Conservation (phyloP, 2,329 filamentous ascomycete species). For the Colletotrichum godetiae region DNA sequence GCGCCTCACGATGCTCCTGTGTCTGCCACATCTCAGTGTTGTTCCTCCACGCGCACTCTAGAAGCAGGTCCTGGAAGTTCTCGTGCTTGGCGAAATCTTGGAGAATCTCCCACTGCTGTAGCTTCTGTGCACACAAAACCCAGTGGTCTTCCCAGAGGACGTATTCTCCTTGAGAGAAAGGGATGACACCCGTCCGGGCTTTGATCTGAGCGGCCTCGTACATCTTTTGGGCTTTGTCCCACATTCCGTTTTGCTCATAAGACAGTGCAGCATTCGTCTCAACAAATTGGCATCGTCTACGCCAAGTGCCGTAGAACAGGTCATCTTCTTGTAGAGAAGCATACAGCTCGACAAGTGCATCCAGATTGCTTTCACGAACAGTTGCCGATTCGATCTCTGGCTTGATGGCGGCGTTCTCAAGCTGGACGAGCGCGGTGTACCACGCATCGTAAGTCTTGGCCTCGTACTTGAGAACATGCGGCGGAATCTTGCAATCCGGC, state of each 20-base stretch:
- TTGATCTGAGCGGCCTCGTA: conserved; percentile 98
- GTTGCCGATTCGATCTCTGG: conserved; percentile 86
- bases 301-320: conserved; percentile 97
- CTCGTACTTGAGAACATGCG: conserved; percentile 95
- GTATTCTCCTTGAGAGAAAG: conserved; percentile 96
- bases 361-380: conserved; percentile 92
- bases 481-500: conserved; percentile 91
- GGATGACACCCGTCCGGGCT: conserved; percentile 93
- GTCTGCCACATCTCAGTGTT: conserved; percentile 96
- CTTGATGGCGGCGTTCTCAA: conserved; percentile 88
- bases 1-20: conserved; percentile 84
- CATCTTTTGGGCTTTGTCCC: conserved; percentile 98
- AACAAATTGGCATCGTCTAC: conserved; percentile 92
- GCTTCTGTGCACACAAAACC: conserved; percentile 96
- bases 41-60: conserved; percentile 96
- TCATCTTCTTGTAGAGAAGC: conserved; percentile 93
- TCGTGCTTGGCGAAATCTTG: conserved; percentile 99
- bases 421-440: conserved; percentile 92
- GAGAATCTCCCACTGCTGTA: conserved; percentile 98
- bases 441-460: conserved; percentile 95
- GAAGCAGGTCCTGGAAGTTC: conserved; percentile 94
- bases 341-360: conserved; percentile 95
- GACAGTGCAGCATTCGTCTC: conserved; percentile 97
- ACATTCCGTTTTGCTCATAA: conserved; percentile 99
- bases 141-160: conserved; percentile 99